phyloP scores from a whole-genome alignment of 2,329 filamentous ascomycete species.

The Alternaria postmessia region DNA sequence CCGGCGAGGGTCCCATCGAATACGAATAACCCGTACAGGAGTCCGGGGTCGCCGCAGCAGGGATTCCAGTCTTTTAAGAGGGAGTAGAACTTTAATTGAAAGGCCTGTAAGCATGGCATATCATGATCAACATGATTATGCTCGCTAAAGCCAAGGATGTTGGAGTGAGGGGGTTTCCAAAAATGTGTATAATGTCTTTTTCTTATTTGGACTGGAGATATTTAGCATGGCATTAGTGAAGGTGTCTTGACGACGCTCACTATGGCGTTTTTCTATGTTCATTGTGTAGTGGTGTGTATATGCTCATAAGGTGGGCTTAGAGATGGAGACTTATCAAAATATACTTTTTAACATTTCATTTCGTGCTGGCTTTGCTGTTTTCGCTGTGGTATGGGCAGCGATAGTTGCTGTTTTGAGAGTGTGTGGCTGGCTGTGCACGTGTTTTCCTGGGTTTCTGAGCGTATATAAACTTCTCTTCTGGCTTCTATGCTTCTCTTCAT shows the following conservation, averaged over 20 bases:
- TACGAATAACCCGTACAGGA: slow-evolving; percentile 28
- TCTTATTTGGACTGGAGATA: background rate
- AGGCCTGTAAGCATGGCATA: background rate
- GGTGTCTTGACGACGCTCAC: background rate
- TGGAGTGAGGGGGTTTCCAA: background rate
- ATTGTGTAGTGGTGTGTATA: background rate
- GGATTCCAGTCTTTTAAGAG: slow-evolving; percentile 15
- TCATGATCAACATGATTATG: background rate
- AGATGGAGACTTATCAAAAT: background rate
- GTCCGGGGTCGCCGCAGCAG: slow-evolving; percentile 9
- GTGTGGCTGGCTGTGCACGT: background rate
- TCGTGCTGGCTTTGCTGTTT: background rate
- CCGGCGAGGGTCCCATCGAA: background rate
- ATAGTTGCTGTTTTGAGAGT: background rate
- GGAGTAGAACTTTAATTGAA: slow-evolving; percentile 7
- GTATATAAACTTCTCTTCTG: background rate
- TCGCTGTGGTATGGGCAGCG: background rate
- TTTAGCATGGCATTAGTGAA: background rate
- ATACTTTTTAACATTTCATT: background rate
- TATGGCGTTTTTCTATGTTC: background rate
- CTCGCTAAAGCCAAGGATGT: background rate
- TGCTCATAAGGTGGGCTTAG: background rate
- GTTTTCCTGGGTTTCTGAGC: too few species aligned
- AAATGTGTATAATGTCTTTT: slow-evolving; percentile 1
- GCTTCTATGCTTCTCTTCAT: rapidly evolving